Conservation (phyloP, 2,329 filamentous ascomycete genomes). For the Talaromyces atroroseus region DNA sequence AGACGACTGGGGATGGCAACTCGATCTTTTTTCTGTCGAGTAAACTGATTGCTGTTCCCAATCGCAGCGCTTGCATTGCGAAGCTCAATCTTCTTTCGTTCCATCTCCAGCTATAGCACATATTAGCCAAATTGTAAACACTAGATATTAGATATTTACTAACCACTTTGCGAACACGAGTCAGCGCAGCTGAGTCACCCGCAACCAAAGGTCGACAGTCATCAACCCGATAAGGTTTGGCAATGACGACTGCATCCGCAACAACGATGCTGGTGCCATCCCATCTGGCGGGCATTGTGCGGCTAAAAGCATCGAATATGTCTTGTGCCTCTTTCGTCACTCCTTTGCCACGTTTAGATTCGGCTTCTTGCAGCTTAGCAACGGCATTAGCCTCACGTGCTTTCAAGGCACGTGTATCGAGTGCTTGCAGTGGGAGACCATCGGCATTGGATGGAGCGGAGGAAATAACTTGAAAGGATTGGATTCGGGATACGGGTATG, state of each 20-base stretch:
- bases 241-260: slow-evolving; percentile 55
- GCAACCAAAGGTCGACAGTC: slow-evolving; percentile 44
- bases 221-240: slow-evolving; percentile 53
- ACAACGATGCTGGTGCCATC: slow-evolving; percentile 55
- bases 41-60: slow-evolving; percentile 26
- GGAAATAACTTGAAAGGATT: slow-evolving; percentile 51
- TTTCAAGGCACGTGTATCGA: slow-evolving; percentile 52
- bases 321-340: slow-evolving; percentile 59
- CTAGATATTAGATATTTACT: slow-evolving; percentile 20
- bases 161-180: slow-evolving; percentile 46
- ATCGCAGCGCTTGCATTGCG: slow-evolving; percentile 38
- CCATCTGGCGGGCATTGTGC: slow-evolving; percentile 58
- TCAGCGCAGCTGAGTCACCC: slow-evolving; percentile 38
- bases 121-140: slow-evolving; percentile 5
- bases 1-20: slow-evolving; percentile 19
- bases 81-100: slow-evolving; percentile 44
- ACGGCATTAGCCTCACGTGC: slow-evolving; percentile 53
- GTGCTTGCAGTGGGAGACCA: slow-evolving; percentile 36
- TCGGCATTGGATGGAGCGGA: slow-evolving; percentile 27
- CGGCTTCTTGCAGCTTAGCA: slow-evolving; percentile 51
- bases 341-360: slow-evolving; percentile 55
- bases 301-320: slow-evolving; percentile 56
- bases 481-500: slow-evolving; percentile 55
- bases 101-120: slow-evolving; percentile 39
- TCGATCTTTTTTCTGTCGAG: slow-evolving; percentile 15